These are phyloP conservation scores for Xenoacremonium recifei DNA, from an alignment of 2,329 filamentous ascomycete species.

Conservation along the genomic window DNA sequence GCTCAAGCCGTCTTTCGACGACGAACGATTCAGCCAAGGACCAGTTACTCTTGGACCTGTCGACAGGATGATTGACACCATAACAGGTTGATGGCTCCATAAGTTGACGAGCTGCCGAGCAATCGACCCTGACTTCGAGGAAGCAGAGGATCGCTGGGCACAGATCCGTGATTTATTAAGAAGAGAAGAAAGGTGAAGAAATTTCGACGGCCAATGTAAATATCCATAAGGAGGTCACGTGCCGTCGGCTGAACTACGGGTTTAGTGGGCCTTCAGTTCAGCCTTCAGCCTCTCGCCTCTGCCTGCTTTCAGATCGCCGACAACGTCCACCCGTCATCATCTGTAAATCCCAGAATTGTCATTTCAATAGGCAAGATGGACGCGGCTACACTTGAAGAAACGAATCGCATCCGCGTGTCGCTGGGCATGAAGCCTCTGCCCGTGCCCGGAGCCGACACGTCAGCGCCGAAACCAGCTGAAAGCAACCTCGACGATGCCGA, in stretches of 20 bases:
- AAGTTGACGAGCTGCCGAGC: slow-evolving; percentile 79
- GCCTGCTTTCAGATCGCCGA: slow-evolving; percentile 4
- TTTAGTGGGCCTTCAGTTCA: too few relatives aligned
- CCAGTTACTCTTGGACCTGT: slow-evolving; percentile 87
- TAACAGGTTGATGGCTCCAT: slow-evolving; percentile 73
- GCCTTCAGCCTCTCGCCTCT: background rate
- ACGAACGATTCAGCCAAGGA: slow-evolving; percentile 66
- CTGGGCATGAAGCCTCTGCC: slow-evolving; percentile 89
- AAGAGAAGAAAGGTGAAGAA: slow-evolving; percentile 36
- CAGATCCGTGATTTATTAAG: slow-evolving; percentile 68
- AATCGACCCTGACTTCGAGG: slow-evolving; percentile 64
- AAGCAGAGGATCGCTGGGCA: slow-evolving; percentile 75
- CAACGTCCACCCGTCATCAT: background rate
- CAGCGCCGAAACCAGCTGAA: slow-evolving; percentile 45
- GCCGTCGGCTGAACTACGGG: slow-evolving; percentile 6
- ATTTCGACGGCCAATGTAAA: slow-evolving; percentile 28
- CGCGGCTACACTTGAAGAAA: slow-evolving; percentile 82
- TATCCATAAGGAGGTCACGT: slow-evolving; percentile 14
- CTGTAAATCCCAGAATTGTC: background rate
- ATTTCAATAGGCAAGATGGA: slow-evolving; percentile 45
- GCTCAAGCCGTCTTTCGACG: slow-evolving; percentile 59
- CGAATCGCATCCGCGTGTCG: slow-evolving; percentile 85
- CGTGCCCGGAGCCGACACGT: slow-evolving; percentile 63
- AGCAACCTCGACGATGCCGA: slow-evolving; percentile 58
- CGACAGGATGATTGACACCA: slow-evolving; percentile 90